Base-by-base conservation (phyloP, 495 filamentous ascomycete genomes). In the Aspergillus kassunensis region DNA sequence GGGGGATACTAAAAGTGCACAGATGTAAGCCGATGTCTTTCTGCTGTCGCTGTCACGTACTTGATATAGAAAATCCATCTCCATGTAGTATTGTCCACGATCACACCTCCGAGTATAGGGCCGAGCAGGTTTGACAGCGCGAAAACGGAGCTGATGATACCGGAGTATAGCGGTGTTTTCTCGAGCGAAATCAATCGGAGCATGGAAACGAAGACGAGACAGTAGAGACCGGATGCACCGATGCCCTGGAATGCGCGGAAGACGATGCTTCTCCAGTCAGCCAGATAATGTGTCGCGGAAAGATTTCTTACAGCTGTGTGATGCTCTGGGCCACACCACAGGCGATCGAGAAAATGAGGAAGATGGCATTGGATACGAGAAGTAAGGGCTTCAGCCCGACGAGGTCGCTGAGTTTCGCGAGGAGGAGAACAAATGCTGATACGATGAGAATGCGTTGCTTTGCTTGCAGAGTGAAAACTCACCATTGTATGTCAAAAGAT, bases 41-140 rank as follows among this genome's bases (percentile, higher is more conserved):
- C 24, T 27, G 4, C 4, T 9, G 25, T 15, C 1, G 16, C 33
- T 25, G 27, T 30, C 5, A 3, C 13, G 13, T 44, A 52, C 49
- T 52, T 52, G 18, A 52, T 4, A 15, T 44, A 44, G 29, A 52
- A 52, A 9, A 52, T 34, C 49, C 49, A 52, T 35, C 49, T 24
- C 49, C 49, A 52, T 5, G 49, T 52, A 1, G 49, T 44, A 34
- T 52, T 39, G 8, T 34, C 13, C 13, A 24, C 16, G 29, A 52
- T 52, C n/a, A 44, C 30, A 15, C 49, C 49, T 11, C 49, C 49
- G 2, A 52, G 39, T 1, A 52, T n/a, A 19, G 49, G 49, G 8
- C 49, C 49, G 1, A 44, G 29, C 3, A 52, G n/a, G 18, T 24
- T 52, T 1, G 49, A 52, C 7, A 44, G 18, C 0, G 49, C 49